A percentile compares a stretch with the other conserved stretches of the same genome.
Conservation (phyloP, 1,284 basidiomycete species). For the Cryptococcus depauperatus region DNA sequence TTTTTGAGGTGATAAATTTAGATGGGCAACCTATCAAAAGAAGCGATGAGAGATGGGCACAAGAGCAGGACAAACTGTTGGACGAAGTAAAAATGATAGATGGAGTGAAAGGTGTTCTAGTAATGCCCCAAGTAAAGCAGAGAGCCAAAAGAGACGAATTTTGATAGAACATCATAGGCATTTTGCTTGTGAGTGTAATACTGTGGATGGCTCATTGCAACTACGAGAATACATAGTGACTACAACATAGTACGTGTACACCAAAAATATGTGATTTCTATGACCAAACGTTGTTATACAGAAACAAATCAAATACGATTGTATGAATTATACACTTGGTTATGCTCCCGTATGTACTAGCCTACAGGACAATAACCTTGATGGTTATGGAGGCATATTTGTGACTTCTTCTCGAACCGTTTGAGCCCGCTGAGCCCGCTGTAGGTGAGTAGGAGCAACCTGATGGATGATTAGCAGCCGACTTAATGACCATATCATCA, state of each 20-base stretch:
- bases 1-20: slow-evolving; percentile 27
- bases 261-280: too few species aligned
- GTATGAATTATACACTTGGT: too few species aligned
- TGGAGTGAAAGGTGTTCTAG: slow-evolving; percentile 27
- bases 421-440: slow-evolving; percentile 40
- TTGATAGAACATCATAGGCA: too few species aligned
- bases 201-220: too few species aligned
- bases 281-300: too few species aligned
- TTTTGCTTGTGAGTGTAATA: too few species aligned
- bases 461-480: slow-evolving; percentile 6
- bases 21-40: slow-evolving; percentile 9
- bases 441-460: slow-evolving; percentile 35
- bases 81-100: slow-evolving; percentile 17
- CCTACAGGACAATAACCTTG: too few species aligned
- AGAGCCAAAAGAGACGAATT: slow-evolving; percentile 34
- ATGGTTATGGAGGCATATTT: slow-evolving; percentile 13
- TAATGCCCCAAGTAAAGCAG: slow-evolving; percentile 28
- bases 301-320: too few species aligned
- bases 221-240: too few species aligned
- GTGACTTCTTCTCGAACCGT: slow-evolving; percentile 39
- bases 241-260: too few species aligned
- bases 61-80: slow-evolving; percentile 10
- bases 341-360: too few species aligned
- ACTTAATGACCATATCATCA: not conserved
- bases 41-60: slow-evolving; percentile 12